Evolutionary conservation across 2,329 filamentous ascomycete species (phyloP).

Genomic region (Colletotrichum sp.): DNA sequence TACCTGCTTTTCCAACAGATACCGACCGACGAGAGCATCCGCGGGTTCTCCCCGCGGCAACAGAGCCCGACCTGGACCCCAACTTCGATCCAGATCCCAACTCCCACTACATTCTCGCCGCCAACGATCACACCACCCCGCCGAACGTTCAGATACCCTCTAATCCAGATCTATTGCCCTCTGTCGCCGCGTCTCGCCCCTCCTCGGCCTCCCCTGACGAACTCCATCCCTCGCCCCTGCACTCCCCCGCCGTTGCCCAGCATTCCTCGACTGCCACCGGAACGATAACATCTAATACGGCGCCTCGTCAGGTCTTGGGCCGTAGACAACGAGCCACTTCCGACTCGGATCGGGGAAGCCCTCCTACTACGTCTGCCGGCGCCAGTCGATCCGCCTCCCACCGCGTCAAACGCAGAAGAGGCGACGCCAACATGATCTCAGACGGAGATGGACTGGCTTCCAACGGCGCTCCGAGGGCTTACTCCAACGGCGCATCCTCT

Average conservation of each 20-base stretch:
- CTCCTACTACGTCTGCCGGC: constrained; percentile 24
- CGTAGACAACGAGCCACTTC: constrained; percentile 56
- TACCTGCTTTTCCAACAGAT: neutral
- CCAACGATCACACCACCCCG: constrained; percentile 70
- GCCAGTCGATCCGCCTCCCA: constrained; percentile 24
- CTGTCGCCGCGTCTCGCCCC: constrained; percentile 28
- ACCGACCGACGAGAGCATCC: constrained; percentile 25
- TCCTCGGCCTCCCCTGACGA: constrained; percentile 19
- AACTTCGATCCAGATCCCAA: constrained; percentile 32
- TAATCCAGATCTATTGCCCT: constrained; percentile 50
- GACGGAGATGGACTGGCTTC: constrained; percentile 55
- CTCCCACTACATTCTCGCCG: constrained; percentile 42
- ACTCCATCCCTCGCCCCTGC: constrained; percentile 21
- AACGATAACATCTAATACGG: constrained; percentile 45
- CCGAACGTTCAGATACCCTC: constrained; percentile 53
- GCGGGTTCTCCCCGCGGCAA: constrained; percentile 42
- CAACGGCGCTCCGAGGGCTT: constrained; percentile 58
- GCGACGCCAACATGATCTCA: constrained; percentile 65
- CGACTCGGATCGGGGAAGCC: constrained; percentile 40
- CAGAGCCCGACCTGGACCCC: constrained; percentile 45
- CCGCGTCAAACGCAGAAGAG: constrained; percentile 59
- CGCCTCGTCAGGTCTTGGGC: constrained; percentile 51
- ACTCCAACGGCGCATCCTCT: constrained; percentile 63
- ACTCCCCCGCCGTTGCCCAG: constrained; percentile 18
- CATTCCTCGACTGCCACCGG: constrained; percentile 34